Evolutionary conservation across 2,329 filamentous ascomycete genomes (phyloP).

Genomic region (Coniochaeta hoffmannii): DNA sequence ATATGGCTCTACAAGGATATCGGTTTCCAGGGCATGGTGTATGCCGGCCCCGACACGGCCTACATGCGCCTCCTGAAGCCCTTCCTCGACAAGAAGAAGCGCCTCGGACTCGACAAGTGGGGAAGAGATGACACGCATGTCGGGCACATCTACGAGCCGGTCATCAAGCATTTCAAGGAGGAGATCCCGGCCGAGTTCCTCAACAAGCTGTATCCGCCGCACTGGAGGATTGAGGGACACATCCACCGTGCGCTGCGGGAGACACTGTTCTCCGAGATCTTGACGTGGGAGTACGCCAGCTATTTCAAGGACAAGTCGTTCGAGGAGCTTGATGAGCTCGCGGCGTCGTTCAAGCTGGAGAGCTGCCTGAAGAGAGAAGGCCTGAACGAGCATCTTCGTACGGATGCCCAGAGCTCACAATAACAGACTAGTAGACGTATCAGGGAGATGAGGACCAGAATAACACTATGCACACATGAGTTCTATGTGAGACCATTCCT

Average conservation of each 20-base stretch:
- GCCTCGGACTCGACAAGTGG: constrained; percentile 45
- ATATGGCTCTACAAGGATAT: constrained; percentile 36
- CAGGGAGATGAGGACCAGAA: no score
- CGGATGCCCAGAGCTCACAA: constrained; percentile 24
- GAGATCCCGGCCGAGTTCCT: constrained; percentile 33
- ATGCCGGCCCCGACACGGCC: constrained; percentile 30
- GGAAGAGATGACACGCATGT: constrained; percentile 26
- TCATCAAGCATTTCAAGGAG: constrained; percentile 32
- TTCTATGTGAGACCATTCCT: background rate
- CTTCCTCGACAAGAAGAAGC: constrained; percentile 45
- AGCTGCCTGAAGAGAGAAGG: constrained; percentile 42
- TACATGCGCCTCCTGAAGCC: constrained; percentile 41
- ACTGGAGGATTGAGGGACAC: constrained; percentile 44
- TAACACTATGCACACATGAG: no score
- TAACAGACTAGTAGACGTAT: background rate
- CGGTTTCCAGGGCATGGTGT: constrained; percentile 45
- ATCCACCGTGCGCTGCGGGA: constrained; percentile 35
- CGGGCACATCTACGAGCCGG: constrained; percentile 30
- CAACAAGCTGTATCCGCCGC: constrained; percentile 37
- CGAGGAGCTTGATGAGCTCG: constrained; percentile 46
- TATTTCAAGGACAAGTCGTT: constrained; percentile 42
- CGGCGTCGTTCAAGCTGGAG: constrained; percentile 43
- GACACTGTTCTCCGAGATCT: constrained; percentile 36
- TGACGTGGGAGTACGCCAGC: constrained; percentile 46
- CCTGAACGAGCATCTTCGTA: constrained; percentile 41